Base-by-base conservation (phyloP, 2,329 filamentous ascomycete species). In the Ilyonectria mors-panacis region DNA sequence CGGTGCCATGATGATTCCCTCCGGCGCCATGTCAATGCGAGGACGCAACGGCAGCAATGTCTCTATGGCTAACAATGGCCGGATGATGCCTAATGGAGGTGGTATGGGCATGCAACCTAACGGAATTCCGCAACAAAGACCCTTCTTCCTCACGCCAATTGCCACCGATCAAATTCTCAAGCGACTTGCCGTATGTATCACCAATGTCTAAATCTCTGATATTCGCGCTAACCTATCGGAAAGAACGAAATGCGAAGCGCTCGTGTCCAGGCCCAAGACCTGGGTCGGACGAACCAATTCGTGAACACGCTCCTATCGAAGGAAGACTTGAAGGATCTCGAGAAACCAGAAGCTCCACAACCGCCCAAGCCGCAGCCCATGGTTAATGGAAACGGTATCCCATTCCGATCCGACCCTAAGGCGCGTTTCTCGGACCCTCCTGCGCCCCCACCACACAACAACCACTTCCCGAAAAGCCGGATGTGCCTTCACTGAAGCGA, bases 91-190 rank as follows among this genome's bases (percentile, higher is more conserved):
- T 67, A 86, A 80, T 75, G 85, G 78, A 35, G 74, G 71, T 23
- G 70, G 63, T 12, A 83, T 86, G 78, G 83, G 86, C 74, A 83
- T 82, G 35, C 86, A 88, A 65, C 73, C 82, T 10, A 92, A 89
- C 71, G 86, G 82, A 15, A 85, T 94, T 77, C 87, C 89, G 62
- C 92, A 94, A 71, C 93, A 94, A 73, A 88, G 94, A 59, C 93
- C 94, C 42, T 94, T 94, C 75, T 97, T 94, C 90, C 85, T 97
- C 63, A 93, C 93, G 7, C 94, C 95, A 0, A 91, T 98, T 70
- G 97, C 94, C 7, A 96, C 97, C 48, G 96, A 99, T 78, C 94
- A 97, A 74, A 95, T 99, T 63, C 92, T 98, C 44, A 98, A 97
- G 78, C 77, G 79, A 47, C 77, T 82, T 67, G 71, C 80, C 57